Evolutionary conservation across 2,329 filamentous ascomycete species (phyloP).

Genomic region (Xylaria sp.): DNA sequence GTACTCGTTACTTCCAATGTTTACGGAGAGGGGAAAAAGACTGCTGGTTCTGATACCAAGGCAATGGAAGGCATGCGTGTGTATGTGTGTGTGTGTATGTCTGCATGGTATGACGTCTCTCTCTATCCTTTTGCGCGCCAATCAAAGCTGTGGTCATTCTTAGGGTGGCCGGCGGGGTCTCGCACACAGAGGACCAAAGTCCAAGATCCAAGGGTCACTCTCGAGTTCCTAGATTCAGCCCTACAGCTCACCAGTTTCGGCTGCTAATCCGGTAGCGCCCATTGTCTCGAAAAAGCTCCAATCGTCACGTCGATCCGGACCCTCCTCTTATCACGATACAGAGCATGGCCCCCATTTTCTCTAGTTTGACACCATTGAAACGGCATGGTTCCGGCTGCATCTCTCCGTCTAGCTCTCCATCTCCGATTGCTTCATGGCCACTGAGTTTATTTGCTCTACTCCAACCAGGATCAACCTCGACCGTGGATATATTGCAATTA

Average conservation of each 20-base stretch:
- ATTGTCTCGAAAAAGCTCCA: slow-evolving; percentile 13
- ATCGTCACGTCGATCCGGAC: slow-evolving; percentile 26
- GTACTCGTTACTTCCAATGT: background rate
- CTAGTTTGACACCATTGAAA: background rate
- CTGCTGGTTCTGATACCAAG: too few relatives aligned
- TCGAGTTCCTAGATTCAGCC: slow-evolving; percentile 28
- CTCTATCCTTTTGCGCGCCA: slow-evolving; percentile 15
- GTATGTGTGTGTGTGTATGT: background rate
- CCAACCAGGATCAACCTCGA: background rate
- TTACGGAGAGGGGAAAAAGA: background rate
- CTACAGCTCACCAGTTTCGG: slow-evolving; percentile 20
- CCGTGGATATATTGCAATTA: background rate
- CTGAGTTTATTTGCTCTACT: background rate
- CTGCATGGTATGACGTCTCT: background rate
- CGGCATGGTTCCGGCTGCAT: too few relatives aligned
- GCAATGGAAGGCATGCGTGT: too few relatives aligned
- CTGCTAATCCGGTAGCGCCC: slow-evolving; percentile 25
- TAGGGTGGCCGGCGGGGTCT: slow-evolving; percentile 17
- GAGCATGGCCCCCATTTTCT: background rate
- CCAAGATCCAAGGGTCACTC: slow-evolving; percentile 16
- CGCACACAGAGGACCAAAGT: slow-evolving; percentile 9
- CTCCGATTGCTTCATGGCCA: background rate
- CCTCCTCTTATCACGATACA: background rate
- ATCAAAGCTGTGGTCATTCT: slow-evolving; percentile 22
- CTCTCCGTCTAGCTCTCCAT: background rate